A percentile compares a stretch with the other conserved stretches of the same genome.
Conservation (phyloP, 345 rosid genomes). For the Pseudoturritis turrita region DNA sequence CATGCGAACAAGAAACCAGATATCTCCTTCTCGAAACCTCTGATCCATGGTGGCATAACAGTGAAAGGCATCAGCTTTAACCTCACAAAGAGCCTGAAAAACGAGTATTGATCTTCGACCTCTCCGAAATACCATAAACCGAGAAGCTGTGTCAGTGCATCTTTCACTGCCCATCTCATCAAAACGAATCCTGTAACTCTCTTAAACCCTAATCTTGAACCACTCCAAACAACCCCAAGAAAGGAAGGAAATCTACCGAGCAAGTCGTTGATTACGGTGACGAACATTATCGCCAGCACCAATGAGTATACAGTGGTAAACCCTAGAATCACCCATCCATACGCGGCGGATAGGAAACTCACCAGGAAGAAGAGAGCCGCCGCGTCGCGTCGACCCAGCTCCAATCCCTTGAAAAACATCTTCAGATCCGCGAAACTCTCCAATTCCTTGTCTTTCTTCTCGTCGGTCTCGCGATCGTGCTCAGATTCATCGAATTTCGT, state of each 20-base stretch:
- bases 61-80: slow-evolving; percentile 92
- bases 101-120: slow-evolving; percentile 81
- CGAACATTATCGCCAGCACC: slow-evolving; percentile 68
- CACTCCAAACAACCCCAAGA: slow-evolving; percentile 56
- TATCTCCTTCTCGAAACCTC: slow-evolving; percentile 79
- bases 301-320: slow-evolving; percentile 78
- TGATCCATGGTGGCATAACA: slow-evolving; percentile 73
- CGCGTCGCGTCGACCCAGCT: slow-evolving; percentile 63
- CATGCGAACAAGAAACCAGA: slow-evolving; percentile 80
- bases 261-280: slow-evolving; percentile 62
- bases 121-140: slow-evolving; percentile 91
- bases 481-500: slow-evolving; percentile 18
- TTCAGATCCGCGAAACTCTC: slow-evolving; percentile 55
- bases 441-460: slow-evolving; percentile 31
- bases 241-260: slow-evolving; percentile 56
- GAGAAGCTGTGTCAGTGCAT: slow-evolving; percentile 76
- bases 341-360: slow-evolving; percentile 77
- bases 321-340: slow-evolving; percentile 91
- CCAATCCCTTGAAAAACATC: slow-evolving; percentile 60
- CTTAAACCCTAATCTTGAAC: slow-evolving; percentile 73
- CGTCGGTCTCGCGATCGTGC: slow-evolving; percentile 4
- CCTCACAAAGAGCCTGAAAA: slow-evolving; percentile 80
- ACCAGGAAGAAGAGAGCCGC: slow-evolving; percentile 65
- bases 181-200: slow-evolving; percentile 76
- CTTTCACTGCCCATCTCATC: slow-evolving; percentile 93